Conservation (phyloP, 2,329 filamentous ascomycete species). For the Lecanicillium sp. region DNA sequence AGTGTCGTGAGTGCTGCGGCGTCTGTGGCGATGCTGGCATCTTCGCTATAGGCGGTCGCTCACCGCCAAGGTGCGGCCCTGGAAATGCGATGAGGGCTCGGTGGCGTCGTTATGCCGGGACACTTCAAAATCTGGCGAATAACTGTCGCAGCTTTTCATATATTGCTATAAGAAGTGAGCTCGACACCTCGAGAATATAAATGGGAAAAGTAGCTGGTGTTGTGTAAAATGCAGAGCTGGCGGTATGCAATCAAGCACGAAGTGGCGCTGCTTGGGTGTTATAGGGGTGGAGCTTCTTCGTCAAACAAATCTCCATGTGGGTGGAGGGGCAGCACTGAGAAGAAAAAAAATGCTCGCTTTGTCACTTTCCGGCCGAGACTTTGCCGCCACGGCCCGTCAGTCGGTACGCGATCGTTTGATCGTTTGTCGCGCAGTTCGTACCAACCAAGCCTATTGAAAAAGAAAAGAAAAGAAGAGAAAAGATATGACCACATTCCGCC, state of each 20-base stretch:
- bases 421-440: no score
- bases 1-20: conserved; percentile 53
- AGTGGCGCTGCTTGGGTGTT: conserved; percentile 7
- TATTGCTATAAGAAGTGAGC: no score
- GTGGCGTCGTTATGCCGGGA: not conserved
- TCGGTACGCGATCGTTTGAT: no score
- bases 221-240: not conserved
- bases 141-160: no score
- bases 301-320: conserved; percentile 2
- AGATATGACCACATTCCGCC: conserved; percentile 74
- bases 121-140: no score
- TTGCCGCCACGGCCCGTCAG: conserved; percentile 4
- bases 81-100: not conserved
- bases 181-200: no score
- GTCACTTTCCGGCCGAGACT: not conserved
- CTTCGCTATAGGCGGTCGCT: conserved; percentile 11
- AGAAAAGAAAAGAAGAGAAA: no score
- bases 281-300: conserved; percentile 7
- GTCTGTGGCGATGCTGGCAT: conserved; percentile 45
- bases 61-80: conserved; percentile 14
- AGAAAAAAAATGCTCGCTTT: not conserved
- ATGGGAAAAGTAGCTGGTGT: not conserved
- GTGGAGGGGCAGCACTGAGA: not conserved
- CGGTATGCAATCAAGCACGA: not conserved
- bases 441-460: no score